phyloP scores from a whole-genome alignment of 2,329 filamentous ascomycete genomes.

The Epichloe elymi region DNA sequence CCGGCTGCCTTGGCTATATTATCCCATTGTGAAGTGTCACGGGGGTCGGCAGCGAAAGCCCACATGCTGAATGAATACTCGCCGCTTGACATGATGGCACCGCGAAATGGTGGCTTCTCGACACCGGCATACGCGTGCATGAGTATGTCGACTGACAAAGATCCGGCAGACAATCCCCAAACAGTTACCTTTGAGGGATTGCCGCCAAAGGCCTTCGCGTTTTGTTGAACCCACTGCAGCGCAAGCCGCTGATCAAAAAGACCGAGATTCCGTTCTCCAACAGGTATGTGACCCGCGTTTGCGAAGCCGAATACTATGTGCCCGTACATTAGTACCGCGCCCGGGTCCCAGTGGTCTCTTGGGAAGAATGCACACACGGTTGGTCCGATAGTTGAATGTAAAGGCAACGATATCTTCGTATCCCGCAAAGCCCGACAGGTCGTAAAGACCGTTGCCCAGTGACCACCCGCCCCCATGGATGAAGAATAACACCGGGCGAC shows the following conservation, averaged over 20 bases:
- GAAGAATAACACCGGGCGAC: constrained; percentile 13
- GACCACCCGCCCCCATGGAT: constrained; percentile 15
- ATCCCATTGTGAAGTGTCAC: constrained; percentile 8
- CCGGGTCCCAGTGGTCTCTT: too few relatives aligned
- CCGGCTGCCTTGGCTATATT: constrained; percentile 8
- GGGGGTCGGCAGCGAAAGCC: constrained; percentile 2
- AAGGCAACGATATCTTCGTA: constrained; percentile 17
- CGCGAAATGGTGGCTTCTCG: constrained; percentile 12
- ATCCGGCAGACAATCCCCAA: constrained; percentile 17
- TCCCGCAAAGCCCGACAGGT: constrained; percentile 13
- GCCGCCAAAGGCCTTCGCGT: constrained; percentile 15
- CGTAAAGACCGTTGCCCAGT: constrained; percentile 11
- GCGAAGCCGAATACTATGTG: constrained; percentile 28
- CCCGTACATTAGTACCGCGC: neutral
- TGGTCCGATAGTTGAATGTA: constrained; percentile 15
- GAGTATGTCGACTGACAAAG: constrained; percentile 19
- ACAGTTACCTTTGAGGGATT: constrained; percentile 14
- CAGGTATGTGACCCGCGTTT: constrained; percentile 24
- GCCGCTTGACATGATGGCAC: constrained; percentile 16
- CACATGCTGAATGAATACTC: constrained; percentile 15
- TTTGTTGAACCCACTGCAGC: constrained; percentile 14
- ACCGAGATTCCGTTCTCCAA: constrained; percentile 19
- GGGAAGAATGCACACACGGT: constrained; percentile 6
- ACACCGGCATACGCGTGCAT: constrained; percentile 10
- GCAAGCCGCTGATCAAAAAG: constrained; percentile 16